Conservation (phyloP, 257 asterid genomes). For the Solanum ossicruentum region DNA sequence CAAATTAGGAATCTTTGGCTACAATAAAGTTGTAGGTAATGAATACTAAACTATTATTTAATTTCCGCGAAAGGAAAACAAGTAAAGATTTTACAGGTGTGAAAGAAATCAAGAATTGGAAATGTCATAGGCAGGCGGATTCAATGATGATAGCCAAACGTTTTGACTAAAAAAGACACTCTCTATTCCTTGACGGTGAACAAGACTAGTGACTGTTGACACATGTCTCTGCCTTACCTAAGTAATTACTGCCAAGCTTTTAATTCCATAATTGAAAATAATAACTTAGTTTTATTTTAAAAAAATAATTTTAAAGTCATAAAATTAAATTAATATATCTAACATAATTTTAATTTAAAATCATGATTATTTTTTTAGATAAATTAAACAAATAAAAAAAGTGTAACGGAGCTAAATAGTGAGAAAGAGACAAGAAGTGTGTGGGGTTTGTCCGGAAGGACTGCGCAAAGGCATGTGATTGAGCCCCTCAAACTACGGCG, state of each 20-base stretch:
- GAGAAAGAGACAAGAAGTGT: not conserved
- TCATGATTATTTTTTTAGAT: no score
- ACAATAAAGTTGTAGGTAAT: not conserved
- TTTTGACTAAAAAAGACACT: not conserved
- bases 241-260: no score
- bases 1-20: not conserved
- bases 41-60: not conserved
- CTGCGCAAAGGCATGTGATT: not conserved
- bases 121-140: not conserved
- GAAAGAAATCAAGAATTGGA: not conserved
- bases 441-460: not conserved
- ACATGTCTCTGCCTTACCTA: not conserved
- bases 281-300: no score
- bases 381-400: no score
- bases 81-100: not conserved
- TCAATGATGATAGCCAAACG: not conserved
- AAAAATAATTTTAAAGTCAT: no score
- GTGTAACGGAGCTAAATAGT: no score
- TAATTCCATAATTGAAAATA: not conserved
- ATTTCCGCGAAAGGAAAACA: not conserved
- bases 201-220: not conserved
- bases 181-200: not conserved
- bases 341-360: no score
- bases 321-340: no score
- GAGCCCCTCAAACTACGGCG: not conserved